Base-by-base conservation (phyloP, 2,329 filamentous ascomycete genomes). In the Penicillium sumatraense region DNA sequence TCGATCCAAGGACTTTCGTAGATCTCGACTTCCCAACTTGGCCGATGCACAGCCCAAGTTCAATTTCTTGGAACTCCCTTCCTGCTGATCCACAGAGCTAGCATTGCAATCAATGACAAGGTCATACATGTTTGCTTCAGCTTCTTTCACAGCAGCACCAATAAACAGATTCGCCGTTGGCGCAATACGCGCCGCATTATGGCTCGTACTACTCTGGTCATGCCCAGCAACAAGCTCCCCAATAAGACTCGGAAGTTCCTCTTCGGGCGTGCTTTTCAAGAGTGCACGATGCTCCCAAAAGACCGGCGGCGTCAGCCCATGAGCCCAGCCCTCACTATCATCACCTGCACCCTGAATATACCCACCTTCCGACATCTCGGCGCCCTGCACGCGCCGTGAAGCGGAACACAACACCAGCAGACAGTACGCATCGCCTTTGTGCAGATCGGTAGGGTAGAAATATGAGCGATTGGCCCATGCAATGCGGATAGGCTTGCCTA, bases 291-390 rank as follows among this genome's bases (percentile, higher is more conserved):
- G 80, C 2, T 73, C 74, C 95, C 95, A 99, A 75, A 96, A 99
- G 0, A 93, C 60, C 0, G 78, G 71, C 0, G 93, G 86, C 0
- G 90, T 95, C 14, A 98, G 82, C 0, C 91, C 91, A 50, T 84
- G 78, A 1, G 92, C 89, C 95, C 95, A 99, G 63, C 90, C 91
- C 78, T 99, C 95, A 11, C 89, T 91, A 71, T 99, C 95, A 72
- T 99, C 95, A 2, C 89, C 95, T 0, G 93, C 93, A 48, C 95
- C 95, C 75, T 98, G 95, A 56, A 99, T 89, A 69, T 99, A 99
- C 5, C 87, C 87, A 3, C 83, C 84, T 68, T 89, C 86, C 24
- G 85, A 85, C 63, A 84, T 80, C 70, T 93, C 90, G 3, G 84
- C 86, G 11, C 86, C 89, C 1, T 77, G 76, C 1, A 92, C 86